phyloP scores from a whole-genome alignment of 2,329 filamentous ascomycete species.

The Onygena corvina region DNA sequence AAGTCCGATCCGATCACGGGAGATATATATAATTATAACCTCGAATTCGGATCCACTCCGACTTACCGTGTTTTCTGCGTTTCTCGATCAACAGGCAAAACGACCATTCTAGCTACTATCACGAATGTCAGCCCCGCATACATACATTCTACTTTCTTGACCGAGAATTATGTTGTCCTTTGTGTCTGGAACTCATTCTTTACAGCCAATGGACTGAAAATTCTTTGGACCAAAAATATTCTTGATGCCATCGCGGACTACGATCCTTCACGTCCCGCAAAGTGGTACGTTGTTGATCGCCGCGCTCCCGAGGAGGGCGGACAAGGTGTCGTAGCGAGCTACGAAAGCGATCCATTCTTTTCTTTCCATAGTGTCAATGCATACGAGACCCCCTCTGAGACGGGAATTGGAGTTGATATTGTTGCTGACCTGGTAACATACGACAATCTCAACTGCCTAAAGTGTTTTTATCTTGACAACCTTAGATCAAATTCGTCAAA shows the following conservation, averaged over 20 bases:
- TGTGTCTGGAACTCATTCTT: slow-evolving; percentile 59
- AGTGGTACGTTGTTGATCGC: slow-evolving; percentile 67
- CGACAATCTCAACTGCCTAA: slow-evolving; percentile 52
- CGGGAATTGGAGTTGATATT: slow-evolving; percentile 39
- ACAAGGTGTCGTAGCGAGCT: slow-evolving; percentile 56
- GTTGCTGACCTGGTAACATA: slow-evolving; percentile 56
- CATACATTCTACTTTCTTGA: slow-evolving; percentile 72
- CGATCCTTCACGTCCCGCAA: slow-evolving; percentile 43
- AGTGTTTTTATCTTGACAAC: slow-evolving; percentile 58
- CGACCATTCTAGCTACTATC: slow-evolving; percentile 59
- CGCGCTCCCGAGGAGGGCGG: slow-evolving; percentile 30
- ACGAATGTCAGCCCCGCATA: slow-evolving; percentile 49
- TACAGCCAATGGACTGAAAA: slow-evolving; percentile 44
- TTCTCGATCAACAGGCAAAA: slow-evolving; percentile 50
- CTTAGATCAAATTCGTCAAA: slow-evolving; percentile 46
- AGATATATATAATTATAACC: slow-evolving; percentile 71
- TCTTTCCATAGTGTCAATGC: slow-evolving; percentile 71
- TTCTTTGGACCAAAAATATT: slow-evolving; percentile 55
- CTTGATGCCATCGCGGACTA: slow-evolving; percentile 56
- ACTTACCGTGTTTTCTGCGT: slow-evolving; percentile 60
- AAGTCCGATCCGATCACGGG: slow-evolving; percentile 59
- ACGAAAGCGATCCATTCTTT: slow-evolving; percentile 57
- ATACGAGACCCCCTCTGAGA: slow-evolving; percentile 48
- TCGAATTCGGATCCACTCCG: slow-evolving; percentile 46
- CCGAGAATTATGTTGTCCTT: slow-evolving; percentile 57